phyloP scores from a whole-genome alignment of 108 stramenopile genomes.

The Fragilaria crotonensis region DNA sequence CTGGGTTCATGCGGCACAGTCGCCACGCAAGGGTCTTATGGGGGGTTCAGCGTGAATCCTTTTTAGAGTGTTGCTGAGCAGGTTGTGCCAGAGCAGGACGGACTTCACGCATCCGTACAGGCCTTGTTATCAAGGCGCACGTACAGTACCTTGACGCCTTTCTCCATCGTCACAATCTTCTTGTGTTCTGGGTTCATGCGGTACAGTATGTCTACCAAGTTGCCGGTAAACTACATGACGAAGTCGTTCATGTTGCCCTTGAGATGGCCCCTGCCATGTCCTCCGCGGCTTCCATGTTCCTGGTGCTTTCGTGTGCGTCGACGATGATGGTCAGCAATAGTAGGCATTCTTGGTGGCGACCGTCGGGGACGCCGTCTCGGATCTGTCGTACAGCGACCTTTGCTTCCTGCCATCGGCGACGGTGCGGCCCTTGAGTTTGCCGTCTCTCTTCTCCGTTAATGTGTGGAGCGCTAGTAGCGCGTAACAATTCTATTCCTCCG shows the following conservation, averaged over 20 bases:
- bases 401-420: not conserved
- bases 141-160: too few relatives aligned
- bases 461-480: constrained; percentile 6
- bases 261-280: not conserved
- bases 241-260: not conserved
- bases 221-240: not conserved
- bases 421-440: constrained; percentile 3
- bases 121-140: not conserved
- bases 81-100: not conserved
- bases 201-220: not conserved
- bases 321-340: not conserved
- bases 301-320: not conserved
- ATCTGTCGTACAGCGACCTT: not conserved
- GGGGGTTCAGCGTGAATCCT: constrained; percentile 7
- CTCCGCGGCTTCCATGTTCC: not conserved
- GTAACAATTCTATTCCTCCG: constrained; percentile 7
- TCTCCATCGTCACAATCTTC: not conserved
- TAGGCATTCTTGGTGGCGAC: not conserved
- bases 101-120: constrained; percentile 5
- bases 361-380: not conserved
- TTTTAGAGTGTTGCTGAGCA: not conserved
- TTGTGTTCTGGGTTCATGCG: not conserved
- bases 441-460: not conserved
- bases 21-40: constrained; percentile 6
- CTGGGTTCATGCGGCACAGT: not conserved